These are phyloP conservation scores for Osmanthus fragrans DNA, from an alignment of 257 asterid genomes.

Conservation along the genomic window DNA sequence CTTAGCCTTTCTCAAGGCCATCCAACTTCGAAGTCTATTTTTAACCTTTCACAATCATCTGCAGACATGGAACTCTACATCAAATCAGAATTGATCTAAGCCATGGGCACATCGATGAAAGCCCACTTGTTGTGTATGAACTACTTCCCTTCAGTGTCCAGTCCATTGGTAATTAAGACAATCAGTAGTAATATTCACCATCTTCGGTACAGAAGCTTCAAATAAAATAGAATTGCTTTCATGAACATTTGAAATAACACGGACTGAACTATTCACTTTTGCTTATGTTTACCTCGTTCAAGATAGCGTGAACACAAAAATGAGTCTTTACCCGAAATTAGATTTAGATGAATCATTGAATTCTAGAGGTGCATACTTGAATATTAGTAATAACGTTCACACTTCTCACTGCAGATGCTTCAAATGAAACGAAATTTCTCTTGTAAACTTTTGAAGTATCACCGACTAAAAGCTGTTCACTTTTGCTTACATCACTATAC, in stretches of 20 bases:
- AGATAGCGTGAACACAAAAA: slow-evolving; percentile 14
- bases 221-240: slow-evolving; percentile 24
- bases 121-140: slow-evolving; percentile 40
- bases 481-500: slow-evolving; percentile 9
- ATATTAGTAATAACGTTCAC: slow-evolving; percentile 12
- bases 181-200: slow-evolving; percentile 13
- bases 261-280: background rate
- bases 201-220: slow-evolving; percentile 30
- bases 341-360: slow-evolving; percentile 14
- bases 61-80: slow-evolving; percentile 46
- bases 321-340: slow-evolving; percentile 22
- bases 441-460: slow-evolving; percentile 12
- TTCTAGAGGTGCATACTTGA: background rate
- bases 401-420: slow-evolving; percentile 29
- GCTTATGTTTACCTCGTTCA: slow-evolving; percentile 11
- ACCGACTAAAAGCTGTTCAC: background rate
- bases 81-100: slow-evolving; percentile 34
- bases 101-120: slow-evolving; percentile 51
- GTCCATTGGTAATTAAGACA: slow-evolving; percentile 22
- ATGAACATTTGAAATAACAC: slow-evolving; percentile 13
- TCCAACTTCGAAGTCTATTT: slow-evolving; percentile 61
- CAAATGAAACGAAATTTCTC: slow-evolving; percentile 26
- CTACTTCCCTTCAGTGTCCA: slow-evolving; percentile 36
- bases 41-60: slow-evolving; percentile 52
- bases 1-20: slow-evolving; percentile 61